phyloP scores from a whole-genome alignment of 768 basidiomycete genomes.

The Pisolithus sp. region DNA sequence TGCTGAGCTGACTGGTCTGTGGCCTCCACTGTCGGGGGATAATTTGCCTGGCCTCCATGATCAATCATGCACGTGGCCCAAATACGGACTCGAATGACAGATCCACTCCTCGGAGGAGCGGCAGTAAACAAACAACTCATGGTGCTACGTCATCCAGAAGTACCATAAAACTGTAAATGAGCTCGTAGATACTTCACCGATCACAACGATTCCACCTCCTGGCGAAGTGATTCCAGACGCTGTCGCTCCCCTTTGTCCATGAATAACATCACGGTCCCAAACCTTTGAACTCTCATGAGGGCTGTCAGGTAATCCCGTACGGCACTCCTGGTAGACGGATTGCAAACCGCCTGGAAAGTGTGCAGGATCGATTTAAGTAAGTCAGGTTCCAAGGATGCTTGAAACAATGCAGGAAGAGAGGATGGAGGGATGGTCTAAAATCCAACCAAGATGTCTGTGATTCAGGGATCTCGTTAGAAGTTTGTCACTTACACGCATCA shows the following conservation, averaged over 20 bases:
- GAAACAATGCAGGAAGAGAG: conserved; percentile 55
- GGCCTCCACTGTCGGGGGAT: no score
- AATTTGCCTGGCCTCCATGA: no score
- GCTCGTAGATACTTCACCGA: not conserved
- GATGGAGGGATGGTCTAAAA: conserved; percentile 49
- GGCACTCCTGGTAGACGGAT: conserved; percentile 9
- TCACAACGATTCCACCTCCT: conserved; percentile 12
- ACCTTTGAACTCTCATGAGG: conserved; percentile 53
- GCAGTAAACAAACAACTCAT: no score
- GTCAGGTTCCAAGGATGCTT: conserved; percentile 62
- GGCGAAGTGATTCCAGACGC: conserved; percentile 43
- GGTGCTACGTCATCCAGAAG: no score
- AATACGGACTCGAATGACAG: no score
- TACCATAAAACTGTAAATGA: not conserved
- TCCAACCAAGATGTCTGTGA: not conserved
- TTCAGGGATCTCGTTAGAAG: not conserved
- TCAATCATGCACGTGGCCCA: no score
- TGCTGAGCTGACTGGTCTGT: no score
- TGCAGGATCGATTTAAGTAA: conserved; percentile 53
- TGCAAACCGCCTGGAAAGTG: conserved; percentile 36
- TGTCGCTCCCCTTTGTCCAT: conserved; percentile 51
- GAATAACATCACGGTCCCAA: conserved; percentile 58
- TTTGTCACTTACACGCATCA: conserved; percentile 48
- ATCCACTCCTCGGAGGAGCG: no score
- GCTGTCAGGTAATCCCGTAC: conserved; percentile 45